Evolutionary conservation across 2,329 filamentous ascomycete genomes (phyloP), one percentile per base, ranked within the genome.

Genomic region (Penicillium sp.): DNA sequence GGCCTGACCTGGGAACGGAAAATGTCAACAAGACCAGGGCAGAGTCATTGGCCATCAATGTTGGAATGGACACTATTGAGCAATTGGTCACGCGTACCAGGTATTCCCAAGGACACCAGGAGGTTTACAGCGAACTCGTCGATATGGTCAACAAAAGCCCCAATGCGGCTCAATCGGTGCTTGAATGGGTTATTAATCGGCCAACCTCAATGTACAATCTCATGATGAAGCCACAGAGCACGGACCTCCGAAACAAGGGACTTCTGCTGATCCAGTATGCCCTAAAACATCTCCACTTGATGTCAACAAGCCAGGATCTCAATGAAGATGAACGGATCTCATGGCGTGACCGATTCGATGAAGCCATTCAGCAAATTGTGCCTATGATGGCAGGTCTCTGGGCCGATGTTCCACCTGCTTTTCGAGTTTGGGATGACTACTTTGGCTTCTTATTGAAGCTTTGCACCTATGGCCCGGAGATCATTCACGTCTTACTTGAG

Each of bases 371-470:
- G 46, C 64, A 60, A 40, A 59, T 76, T 29, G 63, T 86, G 40
- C 64, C 67, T 19, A 74, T 84, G 23, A 78, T 91, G 49, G 75
- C 79, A 31, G 71, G 79, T 23, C 71, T 90, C 4, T 91, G 85
- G 83, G 75, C 81, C 3, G 77, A 75, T n/a, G 85, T 91, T 55
- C 85, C 90, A 58, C 72, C 77, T 3, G 78, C 82, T 45, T 76
- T 85, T 29, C 83, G 86, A 55, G 83, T 88, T 3, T 94, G 90
- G 90, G 84, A 87, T 41, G 89, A 93, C 66, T 87, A 88, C 57
- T 93, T 93, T 68, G 82, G 83, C 13, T 81, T 89, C n/a, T 78
- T 92, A 60, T 69, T 82, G n/a, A 77, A 77, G n/a, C 87, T 92
- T 68, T 84, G 85, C 15, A 79, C 77, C 45, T 73, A 90, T 53